A percentile compares a stretch with the other conserved stretches of the same genome.
These are phyloP conservation scores for Tricholoma saponaceum DNA, from an alignment of 768 basidiomycete genomes.

Conservation along the genomic window DNA sequence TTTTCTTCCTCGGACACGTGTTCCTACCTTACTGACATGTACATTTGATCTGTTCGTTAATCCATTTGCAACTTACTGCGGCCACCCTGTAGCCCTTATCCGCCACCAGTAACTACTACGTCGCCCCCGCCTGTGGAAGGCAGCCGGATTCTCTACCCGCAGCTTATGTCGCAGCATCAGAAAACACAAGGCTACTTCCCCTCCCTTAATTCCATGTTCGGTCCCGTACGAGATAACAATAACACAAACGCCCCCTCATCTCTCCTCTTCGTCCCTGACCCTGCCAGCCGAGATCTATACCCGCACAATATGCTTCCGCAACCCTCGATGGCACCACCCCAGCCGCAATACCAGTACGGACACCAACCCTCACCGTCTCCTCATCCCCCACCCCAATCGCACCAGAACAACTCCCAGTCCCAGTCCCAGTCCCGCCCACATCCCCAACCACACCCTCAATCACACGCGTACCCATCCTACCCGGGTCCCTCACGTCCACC, in stretches of 20 bases:
- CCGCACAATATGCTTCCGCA: conserved; percentile 8
- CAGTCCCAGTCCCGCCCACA: background rate
- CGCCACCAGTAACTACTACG: conserved; percentile 65
- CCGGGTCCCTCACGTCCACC: conserved; percentile 21
- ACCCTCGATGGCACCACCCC: conserved; percentile 11
- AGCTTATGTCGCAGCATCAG: conserved; percentile 79
- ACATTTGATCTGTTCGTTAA: background rate
- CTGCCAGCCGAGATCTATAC: conserved; percentile 19
- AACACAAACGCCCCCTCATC: conserved; percentile 35
- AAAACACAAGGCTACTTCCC: conserved; percentile 74
- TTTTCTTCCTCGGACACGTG: background rate
- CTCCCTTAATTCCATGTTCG: conserved; percentile 74
- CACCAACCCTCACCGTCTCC: conserved; percentile 19
- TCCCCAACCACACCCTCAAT: conserved; percentile 21
- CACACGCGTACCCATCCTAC: conserved; percentile 17
- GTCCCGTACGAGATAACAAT: conserved; percentile 27
- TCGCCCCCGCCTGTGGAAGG: conserved; percentile 57
- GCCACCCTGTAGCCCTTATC: conserved; percentile 30
- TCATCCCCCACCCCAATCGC: conserved; percentile 16
- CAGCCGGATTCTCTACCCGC: conserved; percentile 53
- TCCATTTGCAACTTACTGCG: background rate
- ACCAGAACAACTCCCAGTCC: too few species aligned
- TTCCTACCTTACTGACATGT: background rate
- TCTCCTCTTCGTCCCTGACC: conserved; percentile 39
- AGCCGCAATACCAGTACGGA: conserved; percentile 12